Conservation (phyloP, 2,329 filamentous ascomycete species). For the Xylariaceae sp. region DNA sequence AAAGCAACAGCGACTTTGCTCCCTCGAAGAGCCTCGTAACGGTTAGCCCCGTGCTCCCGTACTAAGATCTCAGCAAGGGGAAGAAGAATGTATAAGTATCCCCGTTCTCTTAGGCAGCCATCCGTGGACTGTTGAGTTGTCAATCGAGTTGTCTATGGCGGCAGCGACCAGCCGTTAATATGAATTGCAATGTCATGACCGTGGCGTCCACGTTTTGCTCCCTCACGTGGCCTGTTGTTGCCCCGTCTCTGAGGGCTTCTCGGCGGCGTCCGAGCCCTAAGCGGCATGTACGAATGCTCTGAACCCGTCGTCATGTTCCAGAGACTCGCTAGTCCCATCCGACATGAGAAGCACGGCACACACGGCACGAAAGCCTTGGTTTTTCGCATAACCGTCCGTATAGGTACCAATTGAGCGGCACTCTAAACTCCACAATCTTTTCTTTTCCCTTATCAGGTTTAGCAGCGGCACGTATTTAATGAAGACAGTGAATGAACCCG, state of each 20-base stretch:
- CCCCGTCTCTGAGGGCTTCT: conserved; percentile 1
- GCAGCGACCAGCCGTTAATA: conserved; percentile 5
- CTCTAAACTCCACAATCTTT: conserved; percentile 3
- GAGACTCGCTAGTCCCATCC: not conserved
- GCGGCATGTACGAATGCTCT: not conserved
- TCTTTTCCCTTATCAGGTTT: conserved; percentile 2
- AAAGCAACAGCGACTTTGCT: conserved; percentile 4
- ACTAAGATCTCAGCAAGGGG: not conserved
- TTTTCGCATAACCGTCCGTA: not conserved
- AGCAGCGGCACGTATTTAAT: not conserved
- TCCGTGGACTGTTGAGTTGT: not conserved
- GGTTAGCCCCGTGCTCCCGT: not conserved
- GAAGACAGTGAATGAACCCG: not conserved
- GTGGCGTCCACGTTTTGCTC: conserved; percentile 1
- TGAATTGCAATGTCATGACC: conserved; percentile 1
- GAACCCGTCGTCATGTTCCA: not conserved
- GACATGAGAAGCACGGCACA: not conserved
- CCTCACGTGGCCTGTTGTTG: conserved; percentile 3
- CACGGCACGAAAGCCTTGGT: not conserved
- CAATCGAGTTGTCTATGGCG: not conserved
- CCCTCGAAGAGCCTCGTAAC: not conserved
- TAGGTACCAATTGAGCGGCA: not conserved
- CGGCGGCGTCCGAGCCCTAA: not conserved
- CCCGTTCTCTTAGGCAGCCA: not conserved
- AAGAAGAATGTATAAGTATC: not conserved